Percentiles rank a stretch among this genome's conserved stretches.
phyloP scores from a whole-genome alignment of 176 grass and related monocot genomes.

The Triticum turgidum region DNA sequence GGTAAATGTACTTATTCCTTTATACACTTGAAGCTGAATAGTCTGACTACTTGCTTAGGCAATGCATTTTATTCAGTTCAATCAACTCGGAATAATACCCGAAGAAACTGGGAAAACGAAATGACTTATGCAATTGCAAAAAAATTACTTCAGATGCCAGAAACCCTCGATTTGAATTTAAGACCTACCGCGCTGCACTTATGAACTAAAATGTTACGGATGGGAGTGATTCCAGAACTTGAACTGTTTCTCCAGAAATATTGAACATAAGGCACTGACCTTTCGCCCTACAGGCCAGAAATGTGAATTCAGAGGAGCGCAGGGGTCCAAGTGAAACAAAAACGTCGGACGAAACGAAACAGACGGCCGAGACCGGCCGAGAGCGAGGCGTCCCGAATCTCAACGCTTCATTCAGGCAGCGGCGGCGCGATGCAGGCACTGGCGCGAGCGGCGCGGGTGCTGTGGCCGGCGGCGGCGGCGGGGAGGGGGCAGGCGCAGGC shows the following conservation, averaged over 20 bases:
- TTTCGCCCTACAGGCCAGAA: neutral
- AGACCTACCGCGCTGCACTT: neutral
- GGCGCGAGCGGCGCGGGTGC: neutral
- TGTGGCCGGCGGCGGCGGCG: neutral
- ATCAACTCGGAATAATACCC: neutral
- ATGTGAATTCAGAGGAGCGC: neutral
- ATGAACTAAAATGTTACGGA: neutral
- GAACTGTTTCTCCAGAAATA: neutral
- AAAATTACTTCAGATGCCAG: neutral
- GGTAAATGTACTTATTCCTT: no score
- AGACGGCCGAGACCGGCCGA: neutral
- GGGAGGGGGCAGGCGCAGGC: neutral
- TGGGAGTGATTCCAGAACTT: neutral
- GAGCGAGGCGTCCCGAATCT: conserved; percentile 1
- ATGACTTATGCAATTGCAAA: neutral
- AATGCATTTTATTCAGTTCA: neutral
- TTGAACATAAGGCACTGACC: neutral
- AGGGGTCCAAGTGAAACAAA: neutral
- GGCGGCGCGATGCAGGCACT: conserved; percentile 45
- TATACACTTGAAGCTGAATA: neutral
- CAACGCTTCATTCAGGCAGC: neutral
- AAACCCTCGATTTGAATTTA: neutral
- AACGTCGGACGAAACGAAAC: neutral
- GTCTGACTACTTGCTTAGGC: neutral
- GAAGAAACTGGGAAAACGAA: no score